A percentile compares a stretch with the other conserved stretches of the same genome.
Evolutionary conservation across 345 rosid genomes (phyloP).

Genomic region (Murraya paniculata): DNA sequence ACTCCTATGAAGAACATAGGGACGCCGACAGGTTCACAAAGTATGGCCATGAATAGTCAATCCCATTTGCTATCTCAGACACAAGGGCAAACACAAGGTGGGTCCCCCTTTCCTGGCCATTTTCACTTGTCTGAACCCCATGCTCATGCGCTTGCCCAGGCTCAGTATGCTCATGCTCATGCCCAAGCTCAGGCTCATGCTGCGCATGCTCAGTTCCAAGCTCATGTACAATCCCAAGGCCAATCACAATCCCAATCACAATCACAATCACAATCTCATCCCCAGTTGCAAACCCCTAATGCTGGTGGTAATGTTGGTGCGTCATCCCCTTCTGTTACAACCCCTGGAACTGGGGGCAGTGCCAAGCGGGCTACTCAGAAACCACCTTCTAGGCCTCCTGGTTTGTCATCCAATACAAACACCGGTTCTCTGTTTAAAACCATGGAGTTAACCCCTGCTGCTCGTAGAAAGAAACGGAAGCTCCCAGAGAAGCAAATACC

Average conservation of each 20-base stretch:
- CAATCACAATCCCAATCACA: conserved; percentile 20
- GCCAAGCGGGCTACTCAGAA: conserved; percentile 41
- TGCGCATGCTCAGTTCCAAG: conserved; percentile 24
- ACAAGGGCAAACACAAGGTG: conserved; percentile 36
- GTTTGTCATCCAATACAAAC: conserved; percentile 36
- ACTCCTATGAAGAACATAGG: conserved; percentile 33
- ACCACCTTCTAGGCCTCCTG: conserved; percentile 49
- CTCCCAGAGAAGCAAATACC: conserved; percentile 50
- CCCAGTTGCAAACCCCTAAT: conserved; percentile 31
- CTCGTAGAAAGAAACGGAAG: conserved; percentile 43
- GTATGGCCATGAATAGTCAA: conserved; percentile 28
- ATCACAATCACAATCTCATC: conserved; percentile 22
- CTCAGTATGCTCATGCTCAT: conserved; percentile 39
- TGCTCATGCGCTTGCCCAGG: conserved; percentile 31
- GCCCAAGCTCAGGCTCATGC: conserved; percentile 29
- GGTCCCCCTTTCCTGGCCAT: conserved; percentile 42
- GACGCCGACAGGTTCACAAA: conserved; percentile 27
- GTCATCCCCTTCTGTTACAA: conserved; percentile 30
- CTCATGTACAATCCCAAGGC: conserved; percentile 26
- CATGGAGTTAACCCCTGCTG: conserved; percentile 55
- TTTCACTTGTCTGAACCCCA: conserved; percentile 55
- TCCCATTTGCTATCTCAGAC: conserved; percentile 32
- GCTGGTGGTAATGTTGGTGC: conserved; percentile 25
- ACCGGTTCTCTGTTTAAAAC: conserved; percentile 39
- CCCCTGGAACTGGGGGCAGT: conserved; percentile 36